phyloP scores from a whole-genome alignment of 768 basidiomycete genomes.

The Pholiota conissans region DNA sequence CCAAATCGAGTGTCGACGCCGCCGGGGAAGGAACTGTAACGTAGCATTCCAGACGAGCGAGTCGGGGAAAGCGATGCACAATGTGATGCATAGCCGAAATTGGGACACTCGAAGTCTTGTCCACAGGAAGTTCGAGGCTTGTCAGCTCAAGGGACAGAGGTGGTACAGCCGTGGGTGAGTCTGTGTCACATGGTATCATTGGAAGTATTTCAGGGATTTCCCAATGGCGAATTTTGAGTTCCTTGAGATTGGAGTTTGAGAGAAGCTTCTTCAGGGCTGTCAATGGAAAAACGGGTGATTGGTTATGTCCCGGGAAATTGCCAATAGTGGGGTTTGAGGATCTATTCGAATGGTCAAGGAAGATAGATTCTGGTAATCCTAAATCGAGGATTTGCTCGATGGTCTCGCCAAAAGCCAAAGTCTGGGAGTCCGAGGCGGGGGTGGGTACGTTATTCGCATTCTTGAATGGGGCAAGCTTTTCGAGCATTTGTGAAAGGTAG shows the following conservation, averaged over 20 bases:
- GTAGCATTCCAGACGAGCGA: not conserved
- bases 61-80: not conserved
- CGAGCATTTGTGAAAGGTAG: too few species aligned
- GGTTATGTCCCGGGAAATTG: not conserved
- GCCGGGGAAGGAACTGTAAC: not conserved
- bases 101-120: not conserved
- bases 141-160: not conserved
- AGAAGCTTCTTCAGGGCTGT: not conserved
- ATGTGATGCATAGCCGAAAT: not conserved
- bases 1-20: not conserved
- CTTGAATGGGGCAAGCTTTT: too few species aligned
- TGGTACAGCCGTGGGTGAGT: not conserved
- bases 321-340: too few species aligned
- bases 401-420: not conserved
- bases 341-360: not conserved
- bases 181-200: not conserved
- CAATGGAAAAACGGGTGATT: not conserved
- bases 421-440: not conserved
- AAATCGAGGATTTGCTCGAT: not conserved
- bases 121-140: not conserved
- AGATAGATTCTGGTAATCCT: not conserved
- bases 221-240: conserved; percentile 8
- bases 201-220: not conserved
- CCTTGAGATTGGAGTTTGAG: not conserved
- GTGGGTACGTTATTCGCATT: too few species aligned